Conservation (phyloP, 768 basidiomycete genomes). For the Trametes gibbosa region DNA sequence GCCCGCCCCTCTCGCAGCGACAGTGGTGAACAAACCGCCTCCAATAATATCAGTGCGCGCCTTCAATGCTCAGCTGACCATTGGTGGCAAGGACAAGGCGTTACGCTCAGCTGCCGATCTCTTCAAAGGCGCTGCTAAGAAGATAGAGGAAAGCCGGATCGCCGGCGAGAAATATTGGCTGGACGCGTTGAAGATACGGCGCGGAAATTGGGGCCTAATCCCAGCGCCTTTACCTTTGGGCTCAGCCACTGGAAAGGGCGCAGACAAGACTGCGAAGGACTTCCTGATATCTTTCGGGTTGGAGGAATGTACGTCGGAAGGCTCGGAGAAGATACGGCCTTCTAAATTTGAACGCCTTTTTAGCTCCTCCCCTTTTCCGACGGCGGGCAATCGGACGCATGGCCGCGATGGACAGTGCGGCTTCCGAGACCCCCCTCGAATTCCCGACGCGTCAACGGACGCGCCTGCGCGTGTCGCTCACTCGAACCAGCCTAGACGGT, state of each 20-base stretch:
- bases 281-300: conserved; percentile 78
- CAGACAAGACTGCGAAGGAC: conserved; percentile 78
- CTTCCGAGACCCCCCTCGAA: conserved; percentile 40
- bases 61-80: conserved; percentile 36
- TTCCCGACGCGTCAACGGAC: conserved; percentile 66
- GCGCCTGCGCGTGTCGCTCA: conserved; percentile 60
- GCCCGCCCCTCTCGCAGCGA: conserved; percentile 49
- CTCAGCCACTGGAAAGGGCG: conserved; percentile 68
- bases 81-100: conserved; percentile 81
- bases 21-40: conserved; percentile 63
- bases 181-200: conserved; percentile 72
- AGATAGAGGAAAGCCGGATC: conserved; percentile 60
- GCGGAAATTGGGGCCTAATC: conserved; percentile 77
- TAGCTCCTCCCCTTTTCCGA: conserved; percentile 64
- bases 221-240: conserved; percentile 77
- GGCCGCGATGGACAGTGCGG: conserved; percentile 42
- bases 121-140: conserved; percentile 66
- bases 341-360: conserved; percentile 2
- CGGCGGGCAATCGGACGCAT: conserved; percentile 70
- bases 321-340: not conserved
- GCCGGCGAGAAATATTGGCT: conserved; percentile 78
- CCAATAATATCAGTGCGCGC: conserved; percentile 40
- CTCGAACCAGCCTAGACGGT: conserved; percentile 34
- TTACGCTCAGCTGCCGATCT: conserved; percentile 70
- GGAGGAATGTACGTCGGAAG: conserved; percentile 67